Conservation (phyloP, 2,329 filamentous ascomycete genomes). For the Diaporthe longicolla region DNA sequence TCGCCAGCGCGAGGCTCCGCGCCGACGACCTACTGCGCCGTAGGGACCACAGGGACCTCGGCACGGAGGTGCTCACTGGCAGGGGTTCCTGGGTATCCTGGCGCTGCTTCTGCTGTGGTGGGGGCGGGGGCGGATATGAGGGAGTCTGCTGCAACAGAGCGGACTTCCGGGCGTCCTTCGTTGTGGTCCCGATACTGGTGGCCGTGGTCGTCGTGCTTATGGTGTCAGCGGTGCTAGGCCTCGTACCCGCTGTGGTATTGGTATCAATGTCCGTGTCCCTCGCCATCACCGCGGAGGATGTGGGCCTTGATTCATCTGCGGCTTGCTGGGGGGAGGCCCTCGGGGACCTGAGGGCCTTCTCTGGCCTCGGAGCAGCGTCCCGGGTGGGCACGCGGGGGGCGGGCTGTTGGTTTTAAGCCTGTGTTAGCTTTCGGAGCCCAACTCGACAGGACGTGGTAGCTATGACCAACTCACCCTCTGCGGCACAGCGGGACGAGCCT, state of each 20-base stretch:
- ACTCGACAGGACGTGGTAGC: background rate
- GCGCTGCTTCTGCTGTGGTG: background rate
- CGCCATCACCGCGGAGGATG: background rate
- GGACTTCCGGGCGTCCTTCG: background rate
- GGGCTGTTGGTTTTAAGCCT: background rate
- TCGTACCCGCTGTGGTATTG: background rate
- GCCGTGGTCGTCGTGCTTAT: background rate
- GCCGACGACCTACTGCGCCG: constrained; percentile 19
- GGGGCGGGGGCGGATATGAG: background rate
- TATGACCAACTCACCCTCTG: constrained; percentile 25
- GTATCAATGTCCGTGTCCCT: background rate
- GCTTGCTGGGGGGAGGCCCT: background rate
- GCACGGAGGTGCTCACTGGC: background rate
- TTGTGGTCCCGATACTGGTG: background rate
- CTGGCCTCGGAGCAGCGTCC: background rate
- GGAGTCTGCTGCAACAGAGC: constrained; percentile 5
- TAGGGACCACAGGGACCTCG: background rate
- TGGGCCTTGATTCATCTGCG: background rate
- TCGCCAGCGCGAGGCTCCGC: constrained; percentile 17
- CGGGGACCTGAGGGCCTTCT: background rate
- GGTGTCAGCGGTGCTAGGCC: background rate
- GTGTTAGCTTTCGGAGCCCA: background rate
- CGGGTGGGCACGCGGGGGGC: background rate
- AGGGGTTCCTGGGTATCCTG: background rate
- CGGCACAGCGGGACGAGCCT: constrained; percentile 6